Base-by-base conservation (phyloP, 768 basidiomycete species). In the Agaricus bisporus region DNA sequence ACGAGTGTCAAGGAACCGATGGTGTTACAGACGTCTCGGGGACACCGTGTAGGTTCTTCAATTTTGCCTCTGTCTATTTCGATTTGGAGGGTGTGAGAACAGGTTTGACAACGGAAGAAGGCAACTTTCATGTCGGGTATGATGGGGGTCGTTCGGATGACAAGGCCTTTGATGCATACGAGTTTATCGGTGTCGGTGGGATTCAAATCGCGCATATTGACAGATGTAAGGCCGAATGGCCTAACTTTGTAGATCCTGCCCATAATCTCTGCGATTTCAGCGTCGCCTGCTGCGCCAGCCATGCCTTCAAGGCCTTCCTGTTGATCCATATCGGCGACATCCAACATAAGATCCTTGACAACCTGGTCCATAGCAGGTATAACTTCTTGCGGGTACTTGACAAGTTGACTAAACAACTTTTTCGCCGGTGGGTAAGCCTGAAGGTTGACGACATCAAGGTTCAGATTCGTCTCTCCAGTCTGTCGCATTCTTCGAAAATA, bases 101-200 rank as follows among this genome's bases (percentile, higher is more conserved):
- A 99, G 36, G 87, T 88, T 25, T 91, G 75, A 70, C 97, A 99
- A 51, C 95, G 89, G 81, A 99, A 99, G 76, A 99, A 98, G 18
- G 95, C 97, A 59, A 84, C 83, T 71, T 95, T 95, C 97, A 99
- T 98, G 70, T 99, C 97, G 3, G 97, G 97, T 55, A 98, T 98
- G 62, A 99, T 89, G 10, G 95, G 92, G 0, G 97, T 98, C 0
- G 95, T 91, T 20, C 97, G 88, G 56, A 99, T 98, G 62, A 98
- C 93, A 6, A 99, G 83, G 54, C 97, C 97, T 67, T 95, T 97
- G 73, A 99, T 88, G 53, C 83, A 86, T 17, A 97, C 89, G 17
- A 99, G 84, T 69, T 98, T 97, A 78, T 99, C 97, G 61, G 97
- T 99, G 92, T 95, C 95, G 54, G 79, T 85, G 4, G 97, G 97